These are phyloP conservation scores for Stephania yunnanensis DNA, from an alignment of 164 flowering plant genomes.

Conservation along the genomic window DNA sequence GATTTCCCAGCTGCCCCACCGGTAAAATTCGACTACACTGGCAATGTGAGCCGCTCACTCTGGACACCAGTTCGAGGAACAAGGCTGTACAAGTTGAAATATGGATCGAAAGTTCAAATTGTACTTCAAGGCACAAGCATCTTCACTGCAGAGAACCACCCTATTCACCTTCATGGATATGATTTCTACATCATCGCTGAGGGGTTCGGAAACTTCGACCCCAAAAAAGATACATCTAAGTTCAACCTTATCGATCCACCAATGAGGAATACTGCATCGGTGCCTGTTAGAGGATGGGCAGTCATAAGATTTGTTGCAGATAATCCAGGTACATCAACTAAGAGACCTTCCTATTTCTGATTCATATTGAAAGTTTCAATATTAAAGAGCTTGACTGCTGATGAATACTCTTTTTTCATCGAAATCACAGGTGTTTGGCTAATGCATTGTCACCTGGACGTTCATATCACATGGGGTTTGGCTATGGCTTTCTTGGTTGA, in stretches of 20 bases:
- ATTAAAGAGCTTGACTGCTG: neutral
- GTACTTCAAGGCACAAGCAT: slow-evolving; percentile 75
- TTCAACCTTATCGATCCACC: slow-evolving; percentile 84
- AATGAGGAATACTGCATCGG: slow-evolving; percentile 60
- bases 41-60: slow-evolving; percentile 59
- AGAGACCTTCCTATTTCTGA: neutral
- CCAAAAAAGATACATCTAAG: slow-evolving; percentile 45
- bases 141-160: slow-evolving; percentile 67
- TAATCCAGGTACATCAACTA: slow-evolving; percentile 54
- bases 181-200: slow-evolving; percentile 74
- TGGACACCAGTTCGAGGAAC: slow-evolving; percentile 67
- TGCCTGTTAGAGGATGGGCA: slow-evolving; percentile 77
- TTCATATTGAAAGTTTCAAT: neutral
- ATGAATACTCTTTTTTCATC: neutral
- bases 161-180: slow-evolving; percentile 79
- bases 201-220: slow-evolving; percentile 72
- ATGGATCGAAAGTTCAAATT: slow-evolving; percentile 59
- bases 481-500: slow-evolving; percentile 66
- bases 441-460: slow-evolving; percentile 76
- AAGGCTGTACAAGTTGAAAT: slow-evolving; percentile 53
- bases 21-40: slow-evolving; percentile 62
- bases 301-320: slow-evolving; percentile 82
- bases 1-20: slow-evolving; percentile 74
- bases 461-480: slow-evolving; percentile 62
- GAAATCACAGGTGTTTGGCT: slow-evolving; percentile 60